Evolutionary conservation across 2,329 filamentous ascomycete genomes (phyloP).

Genomic region (Epichloe sp.): DNA sequence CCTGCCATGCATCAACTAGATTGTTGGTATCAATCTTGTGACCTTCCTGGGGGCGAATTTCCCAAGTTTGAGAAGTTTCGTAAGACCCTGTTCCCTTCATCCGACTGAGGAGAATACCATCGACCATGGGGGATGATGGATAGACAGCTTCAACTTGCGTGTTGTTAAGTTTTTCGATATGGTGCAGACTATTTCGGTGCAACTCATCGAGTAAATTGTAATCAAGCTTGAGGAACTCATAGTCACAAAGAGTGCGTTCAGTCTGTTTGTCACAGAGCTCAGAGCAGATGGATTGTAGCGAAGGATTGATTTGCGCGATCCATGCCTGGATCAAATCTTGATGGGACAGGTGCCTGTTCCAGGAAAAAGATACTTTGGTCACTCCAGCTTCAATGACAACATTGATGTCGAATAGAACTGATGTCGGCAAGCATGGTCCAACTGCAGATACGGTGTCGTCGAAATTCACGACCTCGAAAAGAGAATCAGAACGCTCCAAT

Average conservation of each 20-base stretch:
- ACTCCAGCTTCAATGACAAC: neutral
- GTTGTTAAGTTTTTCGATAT: slow-evolving; percentile 5
- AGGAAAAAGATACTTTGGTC: neutral
- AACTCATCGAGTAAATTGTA: slow-evolving; percentile 7
- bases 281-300: neutral
- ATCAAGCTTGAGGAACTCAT: slow-evolving; percentile 1
- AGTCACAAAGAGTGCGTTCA: slow-evolving; percentile 1
- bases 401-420: slow-evolving; percentile 2
- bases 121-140: slow-evolving; percentile 20
- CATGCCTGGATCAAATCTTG: neutral
- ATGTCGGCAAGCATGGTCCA: neutral
- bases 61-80: slow-evolving; percentile 2
- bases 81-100: slow-evolving; percentile 3
- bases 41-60: neutral
- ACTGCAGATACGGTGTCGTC: neutral
- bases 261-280: neutral
- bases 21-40: neutral
- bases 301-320: neutral
- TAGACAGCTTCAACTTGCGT: slow-evolving; percentile 17
- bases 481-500: slow-evolving; percentile 7
- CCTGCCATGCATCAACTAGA: slow-evolving; percentile 7
- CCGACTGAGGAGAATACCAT: slow-evolving; percentile 19
- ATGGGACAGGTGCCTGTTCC: slow-evolving; percentile 1
- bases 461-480: slow-evolving; percentile 8
- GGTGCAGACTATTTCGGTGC: slow-evolving; percentile 4